These are phyloP conservation scores for Aegilops umbellulata DNA, from an alignment of 176 grass and related monocot genomes.

Conservation along the genomic window DNA sequence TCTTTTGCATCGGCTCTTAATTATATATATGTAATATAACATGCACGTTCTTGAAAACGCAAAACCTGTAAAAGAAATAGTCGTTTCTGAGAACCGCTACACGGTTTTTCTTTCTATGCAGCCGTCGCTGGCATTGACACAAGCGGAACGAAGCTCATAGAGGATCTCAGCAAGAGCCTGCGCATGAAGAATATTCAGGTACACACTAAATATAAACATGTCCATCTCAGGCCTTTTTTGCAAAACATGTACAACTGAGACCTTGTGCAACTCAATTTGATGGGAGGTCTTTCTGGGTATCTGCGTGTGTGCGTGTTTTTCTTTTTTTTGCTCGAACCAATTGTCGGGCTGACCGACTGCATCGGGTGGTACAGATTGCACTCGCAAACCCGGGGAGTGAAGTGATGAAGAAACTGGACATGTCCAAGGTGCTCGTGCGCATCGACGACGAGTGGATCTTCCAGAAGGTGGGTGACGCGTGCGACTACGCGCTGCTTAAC, in stretches of 20 bases:
- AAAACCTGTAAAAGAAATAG: too few relatives aligned
- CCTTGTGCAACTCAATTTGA: too few relatives aligned
- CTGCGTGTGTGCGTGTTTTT: background rate
- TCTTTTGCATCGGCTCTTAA: too few relatives aligned
- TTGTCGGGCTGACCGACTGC: background rate
- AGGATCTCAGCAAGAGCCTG: slow-evolving; percentile 53
- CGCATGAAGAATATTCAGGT: slow-evolving; percentile 58
- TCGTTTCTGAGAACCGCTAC: too few relatives aligned
- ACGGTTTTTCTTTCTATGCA: background rate
- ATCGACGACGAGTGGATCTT: slow-evolving; percentile 77
- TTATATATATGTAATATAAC: too few relatives aligned
- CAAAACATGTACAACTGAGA: too few relatives aligned
- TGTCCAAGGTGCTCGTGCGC: slow-evolving; percentile 52
- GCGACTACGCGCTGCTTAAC: slow-evolving; percentile 35
- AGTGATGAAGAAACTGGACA: slow-evolving; percentile 75
- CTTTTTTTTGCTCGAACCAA: background rate
- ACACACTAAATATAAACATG: background rate
- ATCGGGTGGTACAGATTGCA: slow-evolving; percentile 43
- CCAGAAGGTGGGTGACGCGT: slow-evolving; percentile 58
- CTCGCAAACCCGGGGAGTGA: slow-evolving; percentile 76
- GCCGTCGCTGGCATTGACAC: slow-evolving; percentile 74
- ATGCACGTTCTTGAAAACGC: too few relatives aligned
- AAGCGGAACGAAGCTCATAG: slow-evolving; percentile 63
- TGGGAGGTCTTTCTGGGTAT: too few relatives aligned
- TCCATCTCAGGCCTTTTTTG: background rate